phyloP scores from a whole-genome alignment of 2,329 filamentous ascomycete species.

The Pseudogymnoascus sp. region DNA sequence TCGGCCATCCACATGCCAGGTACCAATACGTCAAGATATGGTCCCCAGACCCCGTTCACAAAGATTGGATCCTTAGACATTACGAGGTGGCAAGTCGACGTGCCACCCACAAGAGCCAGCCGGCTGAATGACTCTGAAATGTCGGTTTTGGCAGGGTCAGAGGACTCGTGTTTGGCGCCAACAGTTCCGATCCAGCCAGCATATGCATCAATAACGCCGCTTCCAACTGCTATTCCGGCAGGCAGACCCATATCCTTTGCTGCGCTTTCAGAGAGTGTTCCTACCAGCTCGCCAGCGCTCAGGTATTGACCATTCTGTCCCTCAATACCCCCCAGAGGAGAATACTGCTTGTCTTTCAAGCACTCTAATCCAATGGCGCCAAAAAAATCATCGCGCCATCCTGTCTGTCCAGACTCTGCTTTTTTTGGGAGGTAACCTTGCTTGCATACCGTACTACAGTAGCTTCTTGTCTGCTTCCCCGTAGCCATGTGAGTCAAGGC shows the following conservation, averaged over 20 bases:
- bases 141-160: conserved; percentile 64
- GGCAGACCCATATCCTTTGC: conserved; percentile 76
- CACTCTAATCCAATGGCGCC: conserved; percentile 79
- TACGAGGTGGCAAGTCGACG: conserved; percentile 92
- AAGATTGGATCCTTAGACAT: conserved; percentile 93
- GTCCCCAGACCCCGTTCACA: conserved; percentile 92
- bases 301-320: conserved; percentile 88
- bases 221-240: conserved; percentile 83
- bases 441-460: conserved; percentile 94
- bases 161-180: conserved; percentile 76
- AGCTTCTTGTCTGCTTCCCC: conserved; percentile 83
- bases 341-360: conserved; percentile 76
- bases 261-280: conserved; percentile 74
- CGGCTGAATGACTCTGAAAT: conserved; percentile 88
- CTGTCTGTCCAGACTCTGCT: conserved; percentile 92
- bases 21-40: conserved; percentile 87
- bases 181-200: conserved; percentile 98
- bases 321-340: conserved; percentile 87
- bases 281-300: conserved; percentile 86
- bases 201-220: conserved; percentile 96
- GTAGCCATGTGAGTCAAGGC: conserved; percentile 92
- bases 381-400: conserved; percentile 95
- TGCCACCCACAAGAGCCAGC: conserved; percentile 88
- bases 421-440: conserved; percentile 96
- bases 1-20: conserved; percentile 95